phyloP scores from a whole-genome alignment of 805 yeast species.

The Candida caryicola region DNA sequence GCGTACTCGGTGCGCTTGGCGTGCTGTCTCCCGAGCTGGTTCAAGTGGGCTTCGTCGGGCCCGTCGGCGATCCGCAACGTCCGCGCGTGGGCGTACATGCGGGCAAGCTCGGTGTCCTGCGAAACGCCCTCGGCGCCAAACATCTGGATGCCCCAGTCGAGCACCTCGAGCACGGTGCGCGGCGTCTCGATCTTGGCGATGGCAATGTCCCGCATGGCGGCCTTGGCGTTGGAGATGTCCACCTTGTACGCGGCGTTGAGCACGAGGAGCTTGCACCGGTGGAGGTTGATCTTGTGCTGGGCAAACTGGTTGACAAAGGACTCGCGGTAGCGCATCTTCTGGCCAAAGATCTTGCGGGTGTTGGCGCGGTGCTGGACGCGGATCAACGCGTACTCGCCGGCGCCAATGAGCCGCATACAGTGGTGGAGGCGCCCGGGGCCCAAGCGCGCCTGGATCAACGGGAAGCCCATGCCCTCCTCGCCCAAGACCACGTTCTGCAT shows the following conservation, averaged over 20 bases:
- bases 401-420: constrained; percentile 64
- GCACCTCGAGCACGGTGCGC: constrained; percentile 45
- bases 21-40: constrained; percentile 52
- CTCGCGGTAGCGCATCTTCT: constrained; percentile 49
- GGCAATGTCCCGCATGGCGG: constrained; percentile 55
- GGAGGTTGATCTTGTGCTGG: constrained; percentile 51
- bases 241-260: constrained; percentile 61
- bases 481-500: constrained; percentile 42
- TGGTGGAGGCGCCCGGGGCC: constrained; percentile 74
- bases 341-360: constrained; percentile 51
- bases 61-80: constrained; percentile 66
- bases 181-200: constrained; percentile 66
- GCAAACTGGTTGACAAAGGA: constrained; percentile 49
- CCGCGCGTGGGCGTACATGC: constrained; percentile 49
- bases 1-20: constrained; percentile 35
- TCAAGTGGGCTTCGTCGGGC: constrained; percentile 64
- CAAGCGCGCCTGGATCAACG: constrained; percentile 58
- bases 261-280: constrained; percentile 52
- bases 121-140: constrained; percentile 66
- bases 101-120: constrained; percentile 58
- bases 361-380: constrained; percentile 51
- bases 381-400: constrained; percentile 53
- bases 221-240: constrained; percentile 51
- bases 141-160: constrained; percentile 64
- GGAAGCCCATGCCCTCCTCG: constrained; percentile 55